These are phyloP conservation scores for Phytophthora fragariaefolia DNA, from an alignment of 352 stramenopile genomes.

Conservation along the genomic window DNA sequence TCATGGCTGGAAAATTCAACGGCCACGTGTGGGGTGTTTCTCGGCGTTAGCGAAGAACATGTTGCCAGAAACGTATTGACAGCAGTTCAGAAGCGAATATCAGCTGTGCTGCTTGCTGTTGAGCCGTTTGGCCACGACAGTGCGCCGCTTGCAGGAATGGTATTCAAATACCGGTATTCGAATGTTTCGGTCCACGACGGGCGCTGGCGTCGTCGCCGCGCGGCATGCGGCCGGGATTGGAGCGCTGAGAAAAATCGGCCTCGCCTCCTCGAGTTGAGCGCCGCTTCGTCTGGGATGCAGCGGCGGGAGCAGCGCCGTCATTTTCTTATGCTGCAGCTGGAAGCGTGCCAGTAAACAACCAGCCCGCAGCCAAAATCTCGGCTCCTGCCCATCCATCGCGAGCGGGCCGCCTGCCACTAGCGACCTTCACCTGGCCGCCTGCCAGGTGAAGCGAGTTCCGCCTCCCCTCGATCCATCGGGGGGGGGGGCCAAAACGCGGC, in stretches of 20 bases:
- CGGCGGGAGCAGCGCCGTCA: slow-evolving; percentile 1
- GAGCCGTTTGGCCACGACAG: too few species aligned
- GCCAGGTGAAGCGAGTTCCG: background rate
- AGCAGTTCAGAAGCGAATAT: too few species aligned
- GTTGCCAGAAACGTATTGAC: too few species aligned
- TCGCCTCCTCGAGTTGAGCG: slow-evolving; percentile 23
- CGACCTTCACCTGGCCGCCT: too few species aligned
- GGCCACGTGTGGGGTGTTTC: too few species aligned
- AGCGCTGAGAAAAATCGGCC: slow-evolving; percentile 27
- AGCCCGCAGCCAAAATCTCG: slow-evolving; percentile 2
- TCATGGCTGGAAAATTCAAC: slow-evolving; percentile 18
- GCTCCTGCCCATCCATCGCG: background rate
- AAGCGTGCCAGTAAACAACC: background rate
- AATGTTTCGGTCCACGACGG: slow-evolving; percentile 23
- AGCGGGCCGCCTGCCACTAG: too few species aligned
- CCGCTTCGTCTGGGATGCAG: slow-evolving; percentile 24
- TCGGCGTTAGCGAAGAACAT: slow-evolving; percentile 1
- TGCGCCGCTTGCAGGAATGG: too few species aligned
- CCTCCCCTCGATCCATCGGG: too few species aligned
- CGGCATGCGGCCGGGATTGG: slow-evolving; percentile 17
- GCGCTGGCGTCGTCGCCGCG: slow-evolving; percentile 7
- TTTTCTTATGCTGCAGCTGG: background rate
- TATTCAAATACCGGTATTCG: too few species aligned
- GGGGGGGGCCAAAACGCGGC: too few species aligned
- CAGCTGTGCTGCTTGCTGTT: too few species aligned